A percentile compares a stretch with the other conserved stretches of the same genome.
Evolutionary conservation across 2,329 filamentous ascomycete species (phyloP).

Genomic region (Emergomyces africanus): DNA sequence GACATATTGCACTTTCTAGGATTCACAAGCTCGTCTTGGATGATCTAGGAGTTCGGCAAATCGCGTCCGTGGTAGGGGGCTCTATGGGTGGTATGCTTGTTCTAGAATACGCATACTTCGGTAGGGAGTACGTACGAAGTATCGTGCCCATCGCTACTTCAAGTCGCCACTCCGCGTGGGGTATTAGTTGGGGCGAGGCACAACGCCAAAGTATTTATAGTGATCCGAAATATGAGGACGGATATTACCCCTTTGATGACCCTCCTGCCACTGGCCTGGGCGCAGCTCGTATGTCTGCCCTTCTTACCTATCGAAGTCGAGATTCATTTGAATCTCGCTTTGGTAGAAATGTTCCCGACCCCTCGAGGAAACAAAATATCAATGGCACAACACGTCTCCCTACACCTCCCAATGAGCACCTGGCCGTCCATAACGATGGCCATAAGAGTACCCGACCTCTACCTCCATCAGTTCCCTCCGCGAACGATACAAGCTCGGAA

Average conservation of each 20-base stretch:
- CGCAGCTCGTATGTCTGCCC: slow-evolving; percentile 90
- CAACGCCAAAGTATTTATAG: slow-evolving; percentile 68
- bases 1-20: slow-evolving; percentile 15
- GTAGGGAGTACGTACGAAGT: slow-evolving; percentile 45
- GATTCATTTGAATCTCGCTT: slow-evolving; percentile 96
- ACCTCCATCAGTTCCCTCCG: slow-evolving; percentile 11
- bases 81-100: slow-evolving; percentile 48
- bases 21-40: slow-evolving; percentile 44
- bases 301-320: slow-evolving; percentile 89
- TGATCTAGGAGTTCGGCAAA: slow-evolving; percentile 39
- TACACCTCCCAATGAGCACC: slow-evolving; percentile 58
- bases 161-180: slow-evolving; percentile 45
- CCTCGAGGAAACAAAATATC: slow-evolving; percentile 71
- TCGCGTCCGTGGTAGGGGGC: slow-evolving; percentile 43
- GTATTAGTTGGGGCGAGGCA: slow-evolving; percentile 47
- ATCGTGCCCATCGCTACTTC: slow-evolving; percentile 46
- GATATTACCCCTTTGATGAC: slow-evolving; percentile 81
- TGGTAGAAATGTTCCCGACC: slow-evolving; percentile 81
- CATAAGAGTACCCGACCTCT: slow-evolving; percentile 48
- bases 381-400: slow-evolving; percentile 48
- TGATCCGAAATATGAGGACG: slow-evolving; percentile 96
- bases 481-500: slow-evolving; percentile 8
- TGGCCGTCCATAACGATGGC: slow-evolving; percentile 72
- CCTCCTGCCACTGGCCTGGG: slow-evolving; percentile 78
- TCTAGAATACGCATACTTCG: slow-evolving; percentile 55